Percentiles rank a stretch among this genome's conserved stretches.
phyloP scores from a whole-genome alignment of 2,329 filamentous ascomycete species.

The Cephalotrichum gorgonifer region DNA sequence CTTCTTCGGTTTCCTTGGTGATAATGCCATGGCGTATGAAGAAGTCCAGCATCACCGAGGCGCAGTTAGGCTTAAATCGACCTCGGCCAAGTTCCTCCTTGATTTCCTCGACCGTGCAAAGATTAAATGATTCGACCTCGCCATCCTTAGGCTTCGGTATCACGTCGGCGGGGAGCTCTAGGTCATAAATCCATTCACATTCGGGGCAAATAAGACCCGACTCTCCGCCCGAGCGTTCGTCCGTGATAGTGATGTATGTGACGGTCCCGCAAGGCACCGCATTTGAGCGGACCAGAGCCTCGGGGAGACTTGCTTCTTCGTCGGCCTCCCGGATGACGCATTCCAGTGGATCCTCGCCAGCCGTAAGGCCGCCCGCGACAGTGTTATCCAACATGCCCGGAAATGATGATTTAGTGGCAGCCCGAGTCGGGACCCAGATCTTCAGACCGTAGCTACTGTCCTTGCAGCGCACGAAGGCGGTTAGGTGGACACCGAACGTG shows the following conservation, averaged over 20 bases:
- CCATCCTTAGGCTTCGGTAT: slow-evolving; percentile 70
- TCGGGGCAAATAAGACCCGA: slow-evolving; percentile 78
- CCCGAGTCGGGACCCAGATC: slow-evolving; percentile 76
- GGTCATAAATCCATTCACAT: slow-evolving; percentile 82
- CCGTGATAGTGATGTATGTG: slow-evolving; percentile 77
- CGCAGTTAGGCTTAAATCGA: slow-evolving; percentile 90
- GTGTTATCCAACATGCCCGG: slow-evolving; percentile 92
- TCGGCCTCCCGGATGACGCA: slow-evolving; percentile 75
- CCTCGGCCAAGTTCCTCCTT: slow-evolving; percentile 57
- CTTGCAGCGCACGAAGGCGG: slow-evolving; percentile 49
- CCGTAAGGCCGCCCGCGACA: slow-evolving; percentile 70
- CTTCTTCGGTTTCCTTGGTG: slow-evolving; percentile 65
- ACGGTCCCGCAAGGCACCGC: slow-evolving; percentile 57
- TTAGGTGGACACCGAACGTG: slow-evolving; percentile 75
- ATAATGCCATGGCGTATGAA: slow-evolving; percentile 77
- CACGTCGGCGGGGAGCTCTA: slow-evolving; percentile 61
- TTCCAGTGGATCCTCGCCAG: slow-evolving; percentile 70
- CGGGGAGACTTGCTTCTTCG: slow-evolving; percentile 79
- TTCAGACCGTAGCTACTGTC: slow-evolving; percentile 45
- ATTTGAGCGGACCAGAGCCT: slow-evolving; percentile 51
- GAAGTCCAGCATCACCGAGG: slow-evolving; percentile 77
- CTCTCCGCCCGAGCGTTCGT: slow-evolving; percentile 68
- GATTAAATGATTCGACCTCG: slow-evolving; percentile 77
- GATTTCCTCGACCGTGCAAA: slow-evolving; percentile 70
- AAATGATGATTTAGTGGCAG: slow-evolving; percentile 74